Conservation (phyloP, 208 protist species). For the Trypanosoma melophagium region DNA sequence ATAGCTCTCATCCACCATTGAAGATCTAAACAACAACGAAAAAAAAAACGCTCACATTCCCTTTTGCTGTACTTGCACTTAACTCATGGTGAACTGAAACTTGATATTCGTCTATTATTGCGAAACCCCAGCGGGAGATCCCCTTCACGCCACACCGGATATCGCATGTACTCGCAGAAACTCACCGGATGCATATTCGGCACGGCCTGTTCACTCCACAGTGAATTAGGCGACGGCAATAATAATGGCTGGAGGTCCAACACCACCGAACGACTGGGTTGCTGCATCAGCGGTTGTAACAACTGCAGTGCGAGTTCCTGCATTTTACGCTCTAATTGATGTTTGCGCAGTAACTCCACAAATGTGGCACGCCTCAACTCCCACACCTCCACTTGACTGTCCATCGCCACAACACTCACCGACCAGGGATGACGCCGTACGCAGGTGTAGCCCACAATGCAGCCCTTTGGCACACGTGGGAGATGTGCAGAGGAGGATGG, state of each 20-base stretch:
- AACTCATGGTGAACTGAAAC: neutral
- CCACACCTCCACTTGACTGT: constrained; percentile 73
- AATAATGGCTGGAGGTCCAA: constrained; percentile 78
- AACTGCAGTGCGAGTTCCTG: constrained; percentile 62
- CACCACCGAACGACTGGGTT: constrained; percentile 16
- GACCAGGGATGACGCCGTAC: constrained; percentile 75
- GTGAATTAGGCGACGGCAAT: constrained; percentile 60
- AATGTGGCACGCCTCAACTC: constrained; percentile 58
- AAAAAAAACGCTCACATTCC: too few species aligned
- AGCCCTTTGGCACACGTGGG: constrained; percentile 43
- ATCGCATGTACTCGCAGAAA: constrained; percentile 34
- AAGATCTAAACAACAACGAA: too few species aligned
- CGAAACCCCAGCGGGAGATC: constrained; percentile 46
- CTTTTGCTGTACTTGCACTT: too few species aligned
- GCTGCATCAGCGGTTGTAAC: constrained; percentile 58
- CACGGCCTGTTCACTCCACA: constrained; percentile 64
- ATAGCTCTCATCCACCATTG: too few species aligned
- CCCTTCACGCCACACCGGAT: constrained; percentile 69
- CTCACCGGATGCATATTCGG: constrained; percentile 69
- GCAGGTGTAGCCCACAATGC: constrained; percentile 78
- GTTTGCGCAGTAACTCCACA: constrained; percentile 57
- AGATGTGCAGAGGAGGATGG: neutral
- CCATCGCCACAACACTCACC: constrained; percentile 56
- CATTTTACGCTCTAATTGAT: constrained; percentile 52
- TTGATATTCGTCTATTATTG: neutral